Evolutionary conservation across 495 filamentous ascomycete species (phyloP).

Genomic region (Zalerion maritima): DNA sequence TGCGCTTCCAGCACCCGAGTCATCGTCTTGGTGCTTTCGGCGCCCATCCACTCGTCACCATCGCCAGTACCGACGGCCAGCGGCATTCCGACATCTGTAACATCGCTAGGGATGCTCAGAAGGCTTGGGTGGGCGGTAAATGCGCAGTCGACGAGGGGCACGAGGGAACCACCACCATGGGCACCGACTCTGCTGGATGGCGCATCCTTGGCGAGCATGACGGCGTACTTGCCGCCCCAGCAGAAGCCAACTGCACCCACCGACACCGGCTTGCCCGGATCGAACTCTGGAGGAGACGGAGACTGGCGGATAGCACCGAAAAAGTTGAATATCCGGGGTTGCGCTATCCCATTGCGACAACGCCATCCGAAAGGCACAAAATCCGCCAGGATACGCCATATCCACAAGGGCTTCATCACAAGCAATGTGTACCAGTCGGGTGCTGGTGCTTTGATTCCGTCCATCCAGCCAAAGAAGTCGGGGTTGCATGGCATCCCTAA

Average conservation of each 20-base stretch:
- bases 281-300: constrained; percentile 6
- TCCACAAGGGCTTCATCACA: constrained; percentile 5
- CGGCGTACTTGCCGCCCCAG: constrained; percentile 42
- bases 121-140: constrained; percentile 42
- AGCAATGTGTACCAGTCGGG: constrained; percentile 11
- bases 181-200: constrained; percentile 6
- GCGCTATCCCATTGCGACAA: constrained; percentile 19
- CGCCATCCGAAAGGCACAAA: constrained; percentile 21
- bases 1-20: constrained; percentile 26
- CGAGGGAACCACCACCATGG: constrained; percentile 11
- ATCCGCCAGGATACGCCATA: constrained; percentile 4
- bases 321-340: constrained; percentile 33
- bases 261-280: no score
- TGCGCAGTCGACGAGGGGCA: constrained; percentile 31
- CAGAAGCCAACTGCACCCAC: constrained; percentile 42
- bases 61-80: constrained; percentile 42
- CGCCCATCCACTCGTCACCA: constrained; percentile 29
- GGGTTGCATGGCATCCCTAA: constrained; percentile 10
- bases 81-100: constrained; percentile 36
- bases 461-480: constrained; percentile 5
- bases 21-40: constrained; percentile 24
- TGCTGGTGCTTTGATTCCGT: constrained; percentile 1
- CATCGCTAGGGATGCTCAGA: constrained; percentile 38
- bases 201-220: constrained; percentile 24
- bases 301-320: constrained; percentile 26